Evolutionary conservation across 129 eudicot genomes (phyloP).

Genomic region (Smallanthus sonchifolius): DNA sequence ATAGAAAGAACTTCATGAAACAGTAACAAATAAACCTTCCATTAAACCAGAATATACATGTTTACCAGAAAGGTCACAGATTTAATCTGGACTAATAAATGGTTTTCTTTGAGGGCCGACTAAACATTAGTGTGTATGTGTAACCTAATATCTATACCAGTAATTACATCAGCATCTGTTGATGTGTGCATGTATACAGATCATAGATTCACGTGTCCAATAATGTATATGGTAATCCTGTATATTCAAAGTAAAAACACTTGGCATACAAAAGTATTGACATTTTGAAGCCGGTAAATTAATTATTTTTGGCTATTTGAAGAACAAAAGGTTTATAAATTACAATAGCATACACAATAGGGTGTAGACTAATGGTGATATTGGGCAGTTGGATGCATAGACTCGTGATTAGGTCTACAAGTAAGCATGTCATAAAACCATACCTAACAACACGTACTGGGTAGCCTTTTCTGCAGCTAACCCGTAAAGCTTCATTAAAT

Average conservation of each 20-base stretch:
- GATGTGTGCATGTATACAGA: not conserved
- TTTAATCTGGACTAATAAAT: not conserved
- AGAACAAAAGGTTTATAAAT: not conserved
- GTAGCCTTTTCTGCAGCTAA: constrained; percentile 84
- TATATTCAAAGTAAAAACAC: not conserved
- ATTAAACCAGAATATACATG: not conserved
- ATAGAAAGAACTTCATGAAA: not conserved
- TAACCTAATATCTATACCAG: not conserved
- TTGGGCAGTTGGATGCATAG: not conserved
- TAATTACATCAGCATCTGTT: not conserved
- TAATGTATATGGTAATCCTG: not conserved
- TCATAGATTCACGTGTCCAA: not conserved
- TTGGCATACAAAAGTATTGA: too few relatives aligned
- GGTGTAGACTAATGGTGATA: not conserved
- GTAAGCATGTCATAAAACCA: constrained; percentile 11
- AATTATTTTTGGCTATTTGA: not conserved
- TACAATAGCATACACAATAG: not conserved
- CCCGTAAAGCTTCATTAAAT: constrained; percentile 72
- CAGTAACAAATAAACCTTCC: not conserved
- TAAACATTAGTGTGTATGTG: not conserved
- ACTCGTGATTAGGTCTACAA: not conserved
- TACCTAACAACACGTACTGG: constrained; percentile 96
- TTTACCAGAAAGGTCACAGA: not conserved
- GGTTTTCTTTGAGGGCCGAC: not conserved
- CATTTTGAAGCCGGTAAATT: not conserved